Evolutionary conservation across 75 land plant species (phyloP), one percentile per base, ranked within the genome.

Genomic region (Isoetes taiwanensis): DNA sequence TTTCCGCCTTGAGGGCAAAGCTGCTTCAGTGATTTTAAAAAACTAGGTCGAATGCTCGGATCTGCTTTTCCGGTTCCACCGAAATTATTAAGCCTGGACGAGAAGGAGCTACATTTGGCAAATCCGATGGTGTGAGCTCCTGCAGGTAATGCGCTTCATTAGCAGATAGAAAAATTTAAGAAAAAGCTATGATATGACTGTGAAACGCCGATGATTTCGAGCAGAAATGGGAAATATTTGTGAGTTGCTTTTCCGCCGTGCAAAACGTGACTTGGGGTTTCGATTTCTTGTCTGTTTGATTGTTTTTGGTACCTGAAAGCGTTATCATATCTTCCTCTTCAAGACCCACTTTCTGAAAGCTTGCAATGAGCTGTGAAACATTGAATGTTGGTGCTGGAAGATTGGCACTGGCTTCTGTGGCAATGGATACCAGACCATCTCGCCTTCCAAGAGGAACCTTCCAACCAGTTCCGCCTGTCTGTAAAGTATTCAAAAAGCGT

Each of bases 21-120:
- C 50, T 46, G 16, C 50, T 46, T 46, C 50, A 46, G 16, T 6
- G 50, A 6, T 16, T 6, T 46, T 23, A 23, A 19, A 23, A 46
- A 46, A 23, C n/a, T 46, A 6, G 50, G 50, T 19, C 23, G 21
- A 6, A 46, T 5, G 50, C 12, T 46, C 12, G 50, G 50, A 46
- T 46, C 50, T n/a, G 50, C 23, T 5, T 54, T 59, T 23, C 65
- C 66, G 1, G 68, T 65, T 20, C 75, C 74, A 12, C 30, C 69
- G 62, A 72, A 78, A 63, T 79, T 74, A 66, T 75, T 76, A 6
- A 85, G 71, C 0, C 90, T 67, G 26, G 52, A 16, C 37, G 6
- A 57, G 68, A 85, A 66, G 12, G 32, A 14, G 30, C 24, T 4
- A 34, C 90, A 85, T 23, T 62, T 64, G 5, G 90, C 81, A 0